A percentile compares a stretch with the other conserved stretches of the same genome.
Conservation (phyloP, 2,329 filamentous ascomycete genomes). For the Podosphaera aphanis region DNA sequence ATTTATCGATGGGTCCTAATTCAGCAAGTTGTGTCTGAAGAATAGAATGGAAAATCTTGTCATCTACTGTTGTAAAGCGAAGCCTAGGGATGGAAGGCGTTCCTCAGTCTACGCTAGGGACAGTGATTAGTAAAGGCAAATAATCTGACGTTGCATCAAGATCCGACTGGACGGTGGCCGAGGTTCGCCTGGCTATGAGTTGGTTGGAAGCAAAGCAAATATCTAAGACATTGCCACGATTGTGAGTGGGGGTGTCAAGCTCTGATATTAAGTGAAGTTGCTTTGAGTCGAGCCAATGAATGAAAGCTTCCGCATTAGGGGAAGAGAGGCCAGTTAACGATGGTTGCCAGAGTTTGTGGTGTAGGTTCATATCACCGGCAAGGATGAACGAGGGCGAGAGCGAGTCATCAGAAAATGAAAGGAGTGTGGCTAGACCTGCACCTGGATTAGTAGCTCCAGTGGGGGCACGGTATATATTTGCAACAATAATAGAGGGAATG, state of each 20-base stretch:
- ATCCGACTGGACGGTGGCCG: background rate
- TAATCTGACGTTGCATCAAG: background rate
- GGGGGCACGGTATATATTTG: background rate
- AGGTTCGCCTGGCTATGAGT: background rate
- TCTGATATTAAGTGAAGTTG: too few species aligned
- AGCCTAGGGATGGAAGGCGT: background rate
- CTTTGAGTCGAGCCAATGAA: background rate
- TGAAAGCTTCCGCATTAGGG: background rate
- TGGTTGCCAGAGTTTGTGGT: too few species aligned
- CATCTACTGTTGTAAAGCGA: background rate
- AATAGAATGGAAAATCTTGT: background rate
- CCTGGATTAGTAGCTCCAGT: background rate
- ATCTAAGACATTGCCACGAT: background rate
- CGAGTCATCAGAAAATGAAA: background rate
- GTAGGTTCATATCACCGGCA: too few species aligned
- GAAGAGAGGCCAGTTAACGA: too few species aligned
- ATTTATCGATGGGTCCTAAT: background rate
- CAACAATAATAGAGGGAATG: background rate
- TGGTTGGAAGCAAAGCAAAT: background rate
- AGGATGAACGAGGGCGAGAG: too few species aligned
- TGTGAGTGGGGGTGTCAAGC: too few species aligned
- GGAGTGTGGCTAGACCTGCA: background rate
- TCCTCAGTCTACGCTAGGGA: background rate
- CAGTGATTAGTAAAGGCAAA: background rate
- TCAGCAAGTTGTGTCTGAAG: background rate